Evolutionary conservation across 108 stramenopile species (phyloP), one percentile per base, ranked within the genome.

Genomic region (Tribonema minus): DNA sequence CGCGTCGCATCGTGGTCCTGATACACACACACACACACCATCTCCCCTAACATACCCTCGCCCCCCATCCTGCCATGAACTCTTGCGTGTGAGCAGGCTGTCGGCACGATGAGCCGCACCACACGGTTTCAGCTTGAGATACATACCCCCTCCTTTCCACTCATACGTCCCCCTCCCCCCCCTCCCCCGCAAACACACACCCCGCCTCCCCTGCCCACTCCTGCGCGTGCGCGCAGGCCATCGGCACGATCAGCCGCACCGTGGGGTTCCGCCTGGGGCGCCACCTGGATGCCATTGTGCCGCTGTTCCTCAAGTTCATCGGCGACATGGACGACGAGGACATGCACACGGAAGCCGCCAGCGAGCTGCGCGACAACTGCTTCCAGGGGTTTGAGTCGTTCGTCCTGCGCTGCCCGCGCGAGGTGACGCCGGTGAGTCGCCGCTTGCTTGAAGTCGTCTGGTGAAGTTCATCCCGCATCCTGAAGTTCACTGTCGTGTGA

Each of bases 341-440:
- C 59, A 37, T 70, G 73, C 74, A 86, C 34, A 84, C 71, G 3
- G 89, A 92, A 41, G 68, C 76, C 29, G 76, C 76, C 20, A 92
- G 94, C 80, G 95, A 98, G 85, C 89, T 98, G 71, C 80, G 95
- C 46, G 97, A 98, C 83, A 92, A 90, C 68, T 96, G 95, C 81
- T 94, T 98, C 77, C 61, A 76, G 71, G 97, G 94, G 62, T 92
- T 96, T 76, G 94, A 95, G 76, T 90, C 90, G 3, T 94, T 98
- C 81, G 92, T 97, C 28, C 72, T 90, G 73, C 87, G 93, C 31
- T 97, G 96, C 84, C 94, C 97, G 4, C 82, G 85, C n/a, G 93
- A 97, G 89, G 90, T 96, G 37, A 83, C 92, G 67, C 90, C 93
- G 25, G 46, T 54, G 20, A 54, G 46, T 20, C n/a, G n/a, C n/a